These are phyloP conservation scores for Fusarium sp. DNA, from an alignment of 2,329 filamentous ascomycete species.

Conservation along the genomic window DNA sequence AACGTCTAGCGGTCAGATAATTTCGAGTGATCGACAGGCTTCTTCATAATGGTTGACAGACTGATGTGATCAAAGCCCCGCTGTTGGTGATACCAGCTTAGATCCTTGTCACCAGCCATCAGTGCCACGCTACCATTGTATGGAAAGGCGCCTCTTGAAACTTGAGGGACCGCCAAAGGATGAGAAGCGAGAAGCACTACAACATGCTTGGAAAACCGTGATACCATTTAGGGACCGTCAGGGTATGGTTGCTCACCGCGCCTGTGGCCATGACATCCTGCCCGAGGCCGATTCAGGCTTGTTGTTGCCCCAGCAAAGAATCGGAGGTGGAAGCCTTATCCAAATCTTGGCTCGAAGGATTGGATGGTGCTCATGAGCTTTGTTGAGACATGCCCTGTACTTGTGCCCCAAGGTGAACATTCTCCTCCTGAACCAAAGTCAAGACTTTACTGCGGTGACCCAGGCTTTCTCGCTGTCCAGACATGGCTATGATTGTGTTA, in stretches of 20 bases:
- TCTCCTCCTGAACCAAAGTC: not conserved
- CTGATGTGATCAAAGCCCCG: constrained; percentile 38
- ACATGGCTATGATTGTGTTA: constrained; percentile 38
- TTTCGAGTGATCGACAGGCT: constrained; percentile 20
- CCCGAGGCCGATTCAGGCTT: constrained; percentile 2
- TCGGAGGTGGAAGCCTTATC: not conserved
- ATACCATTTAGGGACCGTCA: constrained; percentile 32
- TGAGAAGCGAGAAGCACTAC: constrained; percentile 28
- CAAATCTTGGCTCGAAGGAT: constrained; percentile 1
- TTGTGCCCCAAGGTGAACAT: constrained; percentile 6
- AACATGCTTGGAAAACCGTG: constrained; percentile 28
- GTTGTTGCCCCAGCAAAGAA: constrained; percentile 5
- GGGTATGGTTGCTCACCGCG: constrained; percentile 21
- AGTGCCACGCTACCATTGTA: constrained; percentile 29
- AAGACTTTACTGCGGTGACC: constrained; percentile 36
- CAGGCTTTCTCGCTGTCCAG: constrained; percentile 46
- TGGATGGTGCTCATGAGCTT: not conserved
- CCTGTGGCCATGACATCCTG: constrained; percentile 14
- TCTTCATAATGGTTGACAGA: constrained; percentile 32
- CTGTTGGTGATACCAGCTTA: constrained; percentile 38
- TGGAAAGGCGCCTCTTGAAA: constrained; percentile 34
- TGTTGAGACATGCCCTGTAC: constrained; percentile 2
- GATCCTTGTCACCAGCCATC: constrained; percentile 24
- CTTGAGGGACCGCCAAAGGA: constrained; percentile 17
- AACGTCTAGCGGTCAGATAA: constrained; percentile 33